Evolutionary conservation across 2,329 filamentous ascomycete species (phyloP).

Genomic region (Ophiocordyceps sinensis): DNA sequence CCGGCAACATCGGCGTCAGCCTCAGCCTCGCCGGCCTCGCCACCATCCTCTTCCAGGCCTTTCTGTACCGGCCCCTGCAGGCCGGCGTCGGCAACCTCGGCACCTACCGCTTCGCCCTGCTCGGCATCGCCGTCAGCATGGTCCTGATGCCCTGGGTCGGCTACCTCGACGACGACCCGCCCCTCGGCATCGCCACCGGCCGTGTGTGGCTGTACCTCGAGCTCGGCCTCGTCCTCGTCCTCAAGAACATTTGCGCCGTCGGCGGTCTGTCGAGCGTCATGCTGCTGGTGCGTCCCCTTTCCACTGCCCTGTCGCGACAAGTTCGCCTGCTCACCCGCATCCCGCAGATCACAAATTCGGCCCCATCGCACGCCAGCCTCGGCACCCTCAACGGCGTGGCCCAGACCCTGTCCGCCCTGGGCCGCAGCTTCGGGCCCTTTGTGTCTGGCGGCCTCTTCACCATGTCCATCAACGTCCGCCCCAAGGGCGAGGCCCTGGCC

Average conservation of each 20-base stretch:
- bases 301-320: background rate
- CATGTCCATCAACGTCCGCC: conserved; percentile 54
- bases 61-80: conserved; percentile 67
- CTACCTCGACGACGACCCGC: conserved; percentile 47
- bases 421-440: conserved; percentile 77
- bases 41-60: conserved; percentile 82
- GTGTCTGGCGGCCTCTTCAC: conserved; percentile 79
- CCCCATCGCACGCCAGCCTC: conserved; percentile 69
- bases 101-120: conserved; percentile 65
- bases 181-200: conserved; percentile 44
- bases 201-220: conserved; percentile 65
- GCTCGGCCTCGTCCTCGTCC: conserved; percentile 62
- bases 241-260: conserved; percentile 85
- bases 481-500: conserved; percentile 70
- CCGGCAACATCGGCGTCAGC: conserved; percentile 71
- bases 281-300: conserved; percentile 47
- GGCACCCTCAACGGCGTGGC: conserved; percentile 88
- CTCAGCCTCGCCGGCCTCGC: conserved; percentile 71
- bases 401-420: conserved; percentile 83
- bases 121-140: conserved; percentile 72
- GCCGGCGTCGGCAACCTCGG: conserved; percentile 70
- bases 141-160: conserved; percentile 81
- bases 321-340: background rate
- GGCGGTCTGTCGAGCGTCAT: conserved; percentile 83
- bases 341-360: conserved; percentile 79